Base-by-base conservation (phyloP, 805 yeast species). In the Suhomyces sp. region DNA sequence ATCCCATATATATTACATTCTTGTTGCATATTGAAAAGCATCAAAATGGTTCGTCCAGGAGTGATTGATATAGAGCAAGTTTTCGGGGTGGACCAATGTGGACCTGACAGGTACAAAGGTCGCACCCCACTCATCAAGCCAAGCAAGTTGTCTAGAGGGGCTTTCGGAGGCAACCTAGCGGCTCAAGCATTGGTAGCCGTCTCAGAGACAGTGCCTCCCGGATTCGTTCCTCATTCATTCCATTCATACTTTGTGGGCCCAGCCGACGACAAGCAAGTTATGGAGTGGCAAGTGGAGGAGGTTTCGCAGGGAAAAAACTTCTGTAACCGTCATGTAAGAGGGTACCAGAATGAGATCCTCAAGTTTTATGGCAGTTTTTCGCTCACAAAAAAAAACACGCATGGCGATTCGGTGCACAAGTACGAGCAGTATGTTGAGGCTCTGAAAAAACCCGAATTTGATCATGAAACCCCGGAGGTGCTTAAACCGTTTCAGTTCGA, bases 141-240 rank as follows among this genome's bases (percentile, higher is more conserved):
- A 1, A 48, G 53, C 7, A 59, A 62, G 6, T 50, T 47, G 7
- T 48, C 68, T 2, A 55, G 66, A 6, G 72, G 73, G 3, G 72
- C 57, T 0, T 71, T 59, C 46, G 75, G 75, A 2, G 76, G 76
- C 0, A 62, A 60, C 45, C 43, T 72, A 6, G 69, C 64, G 9
- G 75, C 68, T 13, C 77, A 72, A 56, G 72, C 75, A 3, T 44
- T 72, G 8, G 51, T 68, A 24, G 75, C 66, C 19, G 75, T 73
- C 4, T 61, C 70, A 21, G 49, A 55, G 31, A 54, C 67, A 5
- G 54, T 64, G 6, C 68, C 67, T 6, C 50, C 55, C 2, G 75
- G 68, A 1, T 72, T 65, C 51, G 56, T 57, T 22, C 77, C 77
- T 1, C 72, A 72, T 53, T 66, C 76, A 20, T 57, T 71, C 50